These are phyloP conservation scores for Phytophthora megakarya DNA, from an alignment of 352 stramenopile genomes.

Conservation along the genomic window DNA sequence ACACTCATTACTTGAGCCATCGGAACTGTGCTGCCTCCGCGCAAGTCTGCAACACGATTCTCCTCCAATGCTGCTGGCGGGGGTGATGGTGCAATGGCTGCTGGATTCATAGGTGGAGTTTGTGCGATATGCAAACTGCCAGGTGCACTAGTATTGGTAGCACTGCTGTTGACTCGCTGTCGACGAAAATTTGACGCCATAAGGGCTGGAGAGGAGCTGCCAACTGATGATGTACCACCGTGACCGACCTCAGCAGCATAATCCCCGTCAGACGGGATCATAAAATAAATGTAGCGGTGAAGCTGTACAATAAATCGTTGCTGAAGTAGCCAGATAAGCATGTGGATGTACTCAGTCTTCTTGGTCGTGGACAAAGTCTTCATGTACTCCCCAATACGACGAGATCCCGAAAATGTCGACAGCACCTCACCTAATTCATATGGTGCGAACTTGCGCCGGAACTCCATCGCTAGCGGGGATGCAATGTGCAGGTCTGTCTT, in stretches of 20 bases:
- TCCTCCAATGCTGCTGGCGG: conserved; percentile 12
- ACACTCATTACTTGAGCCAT: conserved; percentile 43
- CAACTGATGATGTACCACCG: conserved; percentile 19
- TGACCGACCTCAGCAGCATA: conserved; percentile 37
- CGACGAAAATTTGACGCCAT: conserved; percentile 36
- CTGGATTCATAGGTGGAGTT: conserved; percentile 37
- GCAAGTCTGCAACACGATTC: conserved; percentile 19
- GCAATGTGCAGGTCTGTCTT: conserved; percentile 55
- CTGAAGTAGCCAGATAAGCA: conserved; percentile 89
- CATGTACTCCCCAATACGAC: conserved; percentile 79
- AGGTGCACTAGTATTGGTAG: conserved; percentile 30
- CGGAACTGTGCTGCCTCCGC: conserved; percentile 12
- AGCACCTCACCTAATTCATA: conserved; percentile 79
- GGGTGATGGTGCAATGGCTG: conserved; percentile 25
- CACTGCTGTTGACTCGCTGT: conserved; percentile 33
- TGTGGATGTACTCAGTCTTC: conserved; percentile 88
- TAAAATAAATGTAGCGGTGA: conserved; percentile 88
- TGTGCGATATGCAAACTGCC: conserved; percentile 34
- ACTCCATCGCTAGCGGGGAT: conserved; percentile 66
- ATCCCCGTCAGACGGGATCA: conserved; percentile 76
- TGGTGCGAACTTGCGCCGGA: conserved; percentile 70
- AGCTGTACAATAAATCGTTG: conserved; percentile 84
- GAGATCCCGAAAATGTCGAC: conserved; percentile 70
- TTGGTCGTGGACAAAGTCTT: conserved; percentile 66
- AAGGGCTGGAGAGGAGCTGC: conserved; percentile 40